A percentile compares a stretch with the other conserved stretches of the same genome.
phyloP scores from a whole-genome alignment of 2,329 filamentous ascomycete species.

The Volutella citrinella region DNA sequence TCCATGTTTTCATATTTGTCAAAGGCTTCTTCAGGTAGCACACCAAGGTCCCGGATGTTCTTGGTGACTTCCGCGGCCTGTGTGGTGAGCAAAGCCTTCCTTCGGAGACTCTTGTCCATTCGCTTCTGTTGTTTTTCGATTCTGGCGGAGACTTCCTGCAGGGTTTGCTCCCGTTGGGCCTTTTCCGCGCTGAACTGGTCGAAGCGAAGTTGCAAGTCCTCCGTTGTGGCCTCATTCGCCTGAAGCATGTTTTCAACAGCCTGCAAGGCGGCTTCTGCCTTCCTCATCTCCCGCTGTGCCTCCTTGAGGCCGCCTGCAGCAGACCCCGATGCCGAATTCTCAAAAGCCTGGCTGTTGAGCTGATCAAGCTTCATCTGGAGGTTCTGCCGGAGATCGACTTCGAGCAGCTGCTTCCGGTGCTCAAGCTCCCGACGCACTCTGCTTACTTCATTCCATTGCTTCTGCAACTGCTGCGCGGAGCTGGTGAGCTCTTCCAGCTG shows the following conservation, averaged over 20 bases:
- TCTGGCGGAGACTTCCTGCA: slow-evolving; percentile 71
- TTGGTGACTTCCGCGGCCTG: slow-evolving; percentile 79
- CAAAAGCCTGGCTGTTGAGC: slow-evolving; percentile 72
- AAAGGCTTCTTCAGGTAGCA: slow-evolving; percentile 90
- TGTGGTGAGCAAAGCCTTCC: slow-evolving; percentile 74
- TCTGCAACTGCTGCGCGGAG: slow-evolving; percentile 70
- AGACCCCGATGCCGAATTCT: slow-evolving; percentile 58
- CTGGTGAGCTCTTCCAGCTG: slow-evolving; percentile 70
- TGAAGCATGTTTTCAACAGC: slow-evolving; percentile 66
- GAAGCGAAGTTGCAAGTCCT: slow-evolving; percentile 47
- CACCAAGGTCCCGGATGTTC: slow-evolving; percentile 89
- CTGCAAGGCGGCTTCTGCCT: slow-evolving; percentile 65
- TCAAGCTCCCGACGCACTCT: slow-evolving; percentile 74
- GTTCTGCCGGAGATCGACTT: slow-evolving; percentile 86
- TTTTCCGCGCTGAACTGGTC: slow-evolving; percentile 53
- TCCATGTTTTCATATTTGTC: slow-evolving; percentile 85
- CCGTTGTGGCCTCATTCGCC: slow-evolving; percentile 73
- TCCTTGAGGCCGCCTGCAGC: slow-evolving; percentile 69
- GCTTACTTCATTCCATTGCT: slow-evolving; percentile 73
- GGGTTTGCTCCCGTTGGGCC: slow-evolving; percentile 64
- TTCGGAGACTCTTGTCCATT: slow-evolving; percentile 89
- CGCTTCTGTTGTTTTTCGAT: slow-evolving; percentile 86
- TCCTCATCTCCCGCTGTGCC: slow-evolving; percentile 76
- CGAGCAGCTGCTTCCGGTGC: slow-evolving; percentile 75
- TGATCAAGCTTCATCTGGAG: slow-evolving; percentile 84